Conservation (phyloP, 2,329 filamentous ascomycete species). For the Colletotrichum magnum region DNA sequence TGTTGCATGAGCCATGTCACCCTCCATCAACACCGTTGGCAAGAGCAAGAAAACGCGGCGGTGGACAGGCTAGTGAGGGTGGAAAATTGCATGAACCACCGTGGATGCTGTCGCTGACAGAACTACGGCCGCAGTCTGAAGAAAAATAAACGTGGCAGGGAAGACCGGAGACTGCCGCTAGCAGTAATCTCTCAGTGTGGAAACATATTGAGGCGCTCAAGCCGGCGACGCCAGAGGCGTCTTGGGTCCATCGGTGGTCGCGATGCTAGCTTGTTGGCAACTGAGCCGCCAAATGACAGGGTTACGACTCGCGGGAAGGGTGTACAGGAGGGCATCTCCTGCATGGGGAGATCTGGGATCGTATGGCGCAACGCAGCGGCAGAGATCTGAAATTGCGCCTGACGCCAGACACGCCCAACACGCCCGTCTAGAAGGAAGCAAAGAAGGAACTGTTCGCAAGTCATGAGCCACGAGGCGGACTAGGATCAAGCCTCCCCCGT, state of each 20-base stretch:
- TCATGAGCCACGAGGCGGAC: constrained; percentile 21
- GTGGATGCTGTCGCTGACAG: not conserved
- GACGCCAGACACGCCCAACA: not conserved
- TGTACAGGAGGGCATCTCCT: not conserved
- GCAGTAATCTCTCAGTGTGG: constrained; percentile 2
- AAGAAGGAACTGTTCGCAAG: constrained; percentile 7
- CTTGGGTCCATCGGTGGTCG: not conserved
- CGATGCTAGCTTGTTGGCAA: constrained; percentile 4
- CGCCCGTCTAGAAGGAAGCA: constrained; percentile 5
- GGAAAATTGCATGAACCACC: not conserved
- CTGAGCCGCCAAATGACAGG: constrained; percentile 23
- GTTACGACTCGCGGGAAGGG: constrained; percentile 35
- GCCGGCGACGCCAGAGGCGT: constrained; percentile 22
- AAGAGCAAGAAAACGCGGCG: constrained; percentile 11
- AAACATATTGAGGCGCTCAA: constrained; percentile 12
- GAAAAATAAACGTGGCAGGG: constrained; percentile 2
- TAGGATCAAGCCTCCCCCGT: constrained; percentile 18
- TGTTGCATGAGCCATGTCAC: constrained; percentile 30
- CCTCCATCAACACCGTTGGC: constrained; percentile 9
- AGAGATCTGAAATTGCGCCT: constrained; percentile 13
- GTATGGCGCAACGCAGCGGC: constrained; percentile 18
- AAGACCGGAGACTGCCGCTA: constrained; percentile 5
- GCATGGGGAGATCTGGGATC: constrained; percentile 28
- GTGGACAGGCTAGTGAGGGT: not conserved
- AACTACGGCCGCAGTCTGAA: not conserved